Percentiles rank a stretch among this genome's conserved stretches.
These are phyloP conservation scores for Trichopus zeylanicus DNA, from an alignment of 116 monocot genomes.

Conservation along the genomic window DNA sequence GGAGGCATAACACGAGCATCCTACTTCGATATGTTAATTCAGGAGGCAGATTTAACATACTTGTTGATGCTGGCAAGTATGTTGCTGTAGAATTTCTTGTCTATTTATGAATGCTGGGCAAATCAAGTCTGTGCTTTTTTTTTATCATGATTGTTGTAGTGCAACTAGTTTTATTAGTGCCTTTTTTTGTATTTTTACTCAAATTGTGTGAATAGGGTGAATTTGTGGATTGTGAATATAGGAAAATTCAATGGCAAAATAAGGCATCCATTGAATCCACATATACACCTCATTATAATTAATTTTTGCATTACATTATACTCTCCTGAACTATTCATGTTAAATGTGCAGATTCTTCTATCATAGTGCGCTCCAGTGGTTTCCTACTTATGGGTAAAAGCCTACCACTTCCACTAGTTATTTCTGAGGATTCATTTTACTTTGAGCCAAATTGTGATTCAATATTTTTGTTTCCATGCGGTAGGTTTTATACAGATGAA, in stretches of 20 bases:
- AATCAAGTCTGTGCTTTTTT: too few species aligned
- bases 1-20: conserved; percentile 68
- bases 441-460: too few species aligned
- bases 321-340: background rate
- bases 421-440: background rate
- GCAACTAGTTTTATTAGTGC: too few species aligned
- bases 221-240: background rate
- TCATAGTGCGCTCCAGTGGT: conserved; percentile 90
- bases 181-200: background rate
- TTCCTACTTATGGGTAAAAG: conserved; percentile 66
- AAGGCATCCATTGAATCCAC: background rate
- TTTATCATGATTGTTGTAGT: too few species aligned
- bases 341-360: conserved; percentile 80
- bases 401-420: background rate
- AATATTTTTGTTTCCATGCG: background rate
- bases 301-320: background rate
- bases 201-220: background rate
- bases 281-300: background rate
- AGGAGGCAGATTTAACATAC: conserved; percentile 58
- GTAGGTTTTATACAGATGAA: too few species aligned
- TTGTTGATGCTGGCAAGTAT: conserved; percentile 87
- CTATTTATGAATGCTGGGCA: background rate
- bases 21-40: conserved; percentile 47
- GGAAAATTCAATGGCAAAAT: background rate
- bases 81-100: background rate